Evolutionary conservation across 1,139 yeast species (phyloP).

Genomic region (Kurtzmaniella quercitrusa): DNA sequence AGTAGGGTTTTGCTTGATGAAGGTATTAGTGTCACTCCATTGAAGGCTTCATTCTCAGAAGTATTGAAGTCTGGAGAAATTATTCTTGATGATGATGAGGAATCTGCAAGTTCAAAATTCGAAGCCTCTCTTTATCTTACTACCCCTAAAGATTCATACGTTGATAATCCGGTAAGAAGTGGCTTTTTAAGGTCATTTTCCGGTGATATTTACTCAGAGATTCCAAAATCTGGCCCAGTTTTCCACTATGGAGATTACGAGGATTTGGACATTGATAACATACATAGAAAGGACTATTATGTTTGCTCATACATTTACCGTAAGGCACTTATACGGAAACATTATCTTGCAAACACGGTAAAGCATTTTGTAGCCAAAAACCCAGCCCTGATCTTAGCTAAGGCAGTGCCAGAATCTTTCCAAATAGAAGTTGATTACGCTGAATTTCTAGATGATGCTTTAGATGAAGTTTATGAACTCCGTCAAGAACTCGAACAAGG

Average conservation of each 20-base stretch:
- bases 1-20: constrained; percentile 49
- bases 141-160: constrained; percentile 41
- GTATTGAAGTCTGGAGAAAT: constrained; percentile 60
- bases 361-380: constrained; percentile 69
- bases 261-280: constrained; percentile 71
- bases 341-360: constrained; percentile 77
- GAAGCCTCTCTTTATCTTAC: constrained; percentile 23
- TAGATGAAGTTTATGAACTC: constrained; percentile 88
- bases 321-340: constrained; percentile 86
- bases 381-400: constrained; percentile 57
- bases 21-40: constrained; percentile 74
- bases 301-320: constrained; percentile 80
- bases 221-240: constrained; percentile 16
- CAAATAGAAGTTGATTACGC: constrained; percentile 93
- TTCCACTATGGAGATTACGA: constrained; percentile 92
- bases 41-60: constrained; percentile 67
- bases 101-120: constrained; percentile 1
- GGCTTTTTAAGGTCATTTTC: background rate
- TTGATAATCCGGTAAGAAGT: constrained; percentile 48
- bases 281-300: constrained; percentile 46
- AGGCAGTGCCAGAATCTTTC: constrained; percentile 70
- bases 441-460: constrained; percentile 87
- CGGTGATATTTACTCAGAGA: constrained; percentile 10
- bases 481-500: constrained; percentile 67
- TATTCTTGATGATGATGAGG: constrained; percentile 22